These are phyloP conservation scores for Xylaria sp. DNA, from an alignment of 2,329 filamentous ascomycete species.

Conservation along the genomic window DNA sequence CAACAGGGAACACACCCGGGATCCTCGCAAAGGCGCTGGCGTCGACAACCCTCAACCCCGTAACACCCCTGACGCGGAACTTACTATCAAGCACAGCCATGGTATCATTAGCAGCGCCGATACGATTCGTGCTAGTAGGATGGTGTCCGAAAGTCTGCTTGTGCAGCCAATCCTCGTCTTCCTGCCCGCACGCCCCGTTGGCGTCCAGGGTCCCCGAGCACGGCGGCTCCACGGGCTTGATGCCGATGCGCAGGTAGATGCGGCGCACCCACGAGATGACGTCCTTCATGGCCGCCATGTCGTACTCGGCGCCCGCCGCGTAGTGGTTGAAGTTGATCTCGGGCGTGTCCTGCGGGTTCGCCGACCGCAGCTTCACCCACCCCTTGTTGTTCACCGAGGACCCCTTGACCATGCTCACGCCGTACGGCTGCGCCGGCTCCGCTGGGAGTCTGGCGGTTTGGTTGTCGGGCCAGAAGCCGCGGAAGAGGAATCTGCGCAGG, in stretches of 20 bases:
- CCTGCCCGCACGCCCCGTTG: conserved; percentile 25
- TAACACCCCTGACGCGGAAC: conserved; percentile 64
- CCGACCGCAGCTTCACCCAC: conserved; percentile 67
- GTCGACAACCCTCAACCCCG: conserved; percentile 57
- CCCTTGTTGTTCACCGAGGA: conserved; percentile 66
- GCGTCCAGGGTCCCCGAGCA: conserved; percentile 27
- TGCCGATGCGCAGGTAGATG: conserved; percentile 27
- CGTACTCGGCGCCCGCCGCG: conserved; percentile 57
- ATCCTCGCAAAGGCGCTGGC: conserved; percentile 35
- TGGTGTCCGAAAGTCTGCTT: conserved; percentile 66
- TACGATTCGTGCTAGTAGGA: conserved; percentile 63
- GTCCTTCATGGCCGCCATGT: conserved; percentile 56
- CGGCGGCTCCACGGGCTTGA: conserved; percentile 33
- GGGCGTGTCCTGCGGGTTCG: conserved; percentile 72
- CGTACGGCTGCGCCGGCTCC: conserved; percentile 48
- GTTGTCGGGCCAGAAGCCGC: conserved; percentile 42
- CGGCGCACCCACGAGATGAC: conserved; percentile 52
- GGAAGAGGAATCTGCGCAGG: conserved; percentile 32
- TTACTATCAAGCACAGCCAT: conserved; percentile 64
- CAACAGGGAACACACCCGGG: conserved; percentile 34
- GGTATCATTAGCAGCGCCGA: conserved; percentile 62
- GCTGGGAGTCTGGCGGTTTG: conserved; percentile 43
- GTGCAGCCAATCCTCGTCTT: conserved; percentile 50
- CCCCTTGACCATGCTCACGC: conserved; percentile 53
- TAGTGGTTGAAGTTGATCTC: conserved; percentile 70